Evolutionary conservation across 2,329 filamentous ascomycete genomes (phyloP), one percentile per base, ranked within the genome.

Genomic region (Ophiostoma piceae): DNA sequence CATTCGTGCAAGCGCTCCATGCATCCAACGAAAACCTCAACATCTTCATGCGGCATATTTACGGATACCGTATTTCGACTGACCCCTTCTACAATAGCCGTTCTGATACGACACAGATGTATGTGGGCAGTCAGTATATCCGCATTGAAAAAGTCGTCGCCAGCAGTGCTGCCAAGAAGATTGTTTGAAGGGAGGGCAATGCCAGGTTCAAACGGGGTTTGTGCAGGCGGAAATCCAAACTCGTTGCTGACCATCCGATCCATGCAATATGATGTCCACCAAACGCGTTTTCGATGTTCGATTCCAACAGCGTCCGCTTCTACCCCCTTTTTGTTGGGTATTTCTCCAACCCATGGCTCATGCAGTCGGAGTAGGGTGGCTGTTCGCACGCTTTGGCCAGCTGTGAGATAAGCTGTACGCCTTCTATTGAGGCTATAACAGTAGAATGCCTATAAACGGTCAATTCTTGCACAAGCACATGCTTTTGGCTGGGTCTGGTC

Each of bases 171-270:
- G 2, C 9, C 51, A 12, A 12, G 5, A 26, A 57, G 8, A 12
- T 26, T 57, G 51, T 57, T 57, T 3, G 51, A 57, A 2, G 51
- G 51, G 8, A 57, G 51, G 3, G 51, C 9, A 8, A 57, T 57
- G 22, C 22, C 51, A 26, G 26, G n/a, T 5, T 57, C 9, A 8
- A 26, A 11, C 3, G 22, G 51, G 1, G n/a, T 57, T 26, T 57
- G 51, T 29, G 22, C 4, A 12, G 51, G 51, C 9, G 22, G 51
- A 7, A 57, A 57, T 9, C 51, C 51, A 26, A 57, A 57, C 22
- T 57, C 51, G 51, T 57, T 57, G 22, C 51, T 57, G n/a, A 29
- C 51, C 51, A 57, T 57, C 9, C 51, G 51, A 57, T 57, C 51
- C 51, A 29, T 57, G 22, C 22, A 57, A n/a, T 57, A 57, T 57